A percentile compares a stretch with the other conserved stretches of the same genome.
Conservation (phyloP, 1,284 basidiomycete genomes). For the Spongispora temasekensis region DNA sequence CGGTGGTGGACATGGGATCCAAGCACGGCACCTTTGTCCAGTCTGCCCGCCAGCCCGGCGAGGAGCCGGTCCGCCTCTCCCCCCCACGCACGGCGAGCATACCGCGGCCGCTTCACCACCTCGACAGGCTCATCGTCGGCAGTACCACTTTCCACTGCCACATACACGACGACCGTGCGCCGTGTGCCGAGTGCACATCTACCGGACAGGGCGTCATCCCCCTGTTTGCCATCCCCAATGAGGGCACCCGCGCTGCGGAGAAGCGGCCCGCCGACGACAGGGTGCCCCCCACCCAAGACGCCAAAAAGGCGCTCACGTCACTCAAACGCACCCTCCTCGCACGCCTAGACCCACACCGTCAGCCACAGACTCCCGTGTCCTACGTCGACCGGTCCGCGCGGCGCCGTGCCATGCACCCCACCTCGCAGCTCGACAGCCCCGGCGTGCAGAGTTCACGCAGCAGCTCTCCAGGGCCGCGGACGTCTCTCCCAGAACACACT, state of each 20-base stretch:
- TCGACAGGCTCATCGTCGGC: conserved; percentile 65
- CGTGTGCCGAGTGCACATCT: conserved; percentile 62
- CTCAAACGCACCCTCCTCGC: conserved; percentile 63
- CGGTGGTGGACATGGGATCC: conserved; percentile 78
- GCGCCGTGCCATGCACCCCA: conserved; percentile 57
- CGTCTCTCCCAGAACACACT: conserved; percentile 33
- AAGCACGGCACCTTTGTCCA: conserved; percentile 74
- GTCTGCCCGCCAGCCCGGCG: conserved; percentile 23
- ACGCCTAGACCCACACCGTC: conserved; percentile 27
- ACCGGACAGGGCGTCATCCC: conserved; percentile 55
- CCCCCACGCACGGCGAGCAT: conserved; percentile 64
- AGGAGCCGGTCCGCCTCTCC: conserved; percentile 51
- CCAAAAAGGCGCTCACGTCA: conserved; percentile 60
- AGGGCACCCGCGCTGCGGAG: conserved; percentile 29
- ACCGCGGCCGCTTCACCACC: conserved; percentile 60
- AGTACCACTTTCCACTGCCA: conserved; percentile 70
- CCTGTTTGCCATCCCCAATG: conserved; percentile 48
- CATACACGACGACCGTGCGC: conserved; percentile 58
- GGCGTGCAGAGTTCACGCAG: conserved; percentile 37
- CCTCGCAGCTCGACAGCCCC: conserved; percentile 49
- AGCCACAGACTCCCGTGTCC: conserved; percentile 13
- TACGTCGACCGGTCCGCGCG: conserved; percentile 72
- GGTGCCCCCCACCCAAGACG: conserved; percentile 35
- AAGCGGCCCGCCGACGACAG: conserved; percentile 37
- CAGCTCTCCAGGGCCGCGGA: conserved; percentile 22